Evolutionary conservation across 2,329 filamentous ascomycete species (phyloP).

Genomic region (Byssothecium circinans): DNA sequence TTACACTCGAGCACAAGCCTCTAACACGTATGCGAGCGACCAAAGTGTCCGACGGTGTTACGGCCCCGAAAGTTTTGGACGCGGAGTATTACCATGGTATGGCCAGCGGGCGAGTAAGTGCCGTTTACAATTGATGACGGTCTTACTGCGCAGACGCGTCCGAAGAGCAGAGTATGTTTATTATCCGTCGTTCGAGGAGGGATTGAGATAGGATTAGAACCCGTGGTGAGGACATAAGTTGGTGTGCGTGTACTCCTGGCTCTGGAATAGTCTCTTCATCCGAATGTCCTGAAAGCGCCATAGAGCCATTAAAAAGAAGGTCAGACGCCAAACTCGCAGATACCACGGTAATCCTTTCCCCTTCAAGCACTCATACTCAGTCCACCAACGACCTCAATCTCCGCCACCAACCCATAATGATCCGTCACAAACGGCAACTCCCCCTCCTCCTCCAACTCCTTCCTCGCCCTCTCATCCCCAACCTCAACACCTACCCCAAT

Average conservation of each 20-base stretch:
- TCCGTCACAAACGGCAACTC: slow-evolving; percentile 50
- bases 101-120: slow-evolving; percentile 56
- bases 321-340: too few relatives aligned
- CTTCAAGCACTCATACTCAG: not conserved
- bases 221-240: too few relatives aligned
- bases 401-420: slow-evolving; percentile 49
- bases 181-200: too few relatives aligned
- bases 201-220: too few relatives aligned
- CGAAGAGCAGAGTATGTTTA: too few relatives aligned
- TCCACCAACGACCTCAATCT: slow-evolving; percentile 7
- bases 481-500: slow-evolving; percentile 53
- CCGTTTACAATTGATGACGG: slow-evolving; percentile 60
- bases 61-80: slow-evolving; percentile 51
- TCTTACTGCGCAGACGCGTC: too few relatives aligned
- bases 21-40: slow-evolving; percentile 51
- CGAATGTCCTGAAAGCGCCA: slow-evolving; percentile 55
- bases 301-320: slow-evolving; percentile 46
- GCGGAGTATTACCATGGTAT: slow-evolving; percentile 60
- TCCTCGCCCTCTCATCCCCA: slow-evolving; percentile 27
- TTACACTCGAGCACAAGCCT: slow-evolving; percentile 44
- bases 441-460: slow-evolving; percentile 4
- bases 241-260: slow-evolving; percentile 38
- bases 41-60: slow-evolving; percentile 50
- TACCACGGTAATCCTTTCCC: too few relatives aligned
- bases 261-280: slow-evolving; percentile 54